These are phyloP conservation scores for Fonsecaea erecta DNA, from an alignment of 2,329 filamentous ascomycete genomes.

Conservation along the genomic window DNA sequence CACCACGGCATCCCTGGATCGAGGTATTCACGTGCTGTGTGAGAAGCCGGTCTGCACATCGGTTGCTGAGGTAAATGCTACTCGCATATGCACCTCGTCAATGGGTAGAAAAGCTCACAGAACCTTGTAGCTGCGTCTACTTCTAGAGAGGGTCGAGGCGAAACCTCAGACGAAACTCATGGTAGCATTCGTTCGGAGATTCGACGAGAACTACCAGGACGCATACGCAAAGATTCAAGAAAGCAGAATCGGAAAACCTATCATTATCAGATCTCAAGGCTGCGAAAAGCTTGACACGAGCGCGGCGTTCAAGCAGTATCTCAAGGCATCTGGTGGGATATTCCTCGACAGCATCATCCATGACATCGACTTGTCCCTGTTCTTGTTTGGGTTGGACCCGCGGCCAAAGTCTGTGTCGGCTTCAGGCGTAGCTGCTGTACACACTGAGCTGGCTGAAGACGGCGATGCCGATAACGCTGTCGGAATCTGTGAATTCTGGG, in stretches of 20 bases:
- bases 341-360: conserved; percentile 70
- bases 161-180: conserved; percentile 68
- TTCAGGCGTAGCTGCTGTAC: conserved; percentile 42
- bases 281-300: conserved; percentile 65
- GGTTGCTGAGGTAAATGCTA: conserved; percentile 59
- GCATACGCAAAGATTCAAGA: conserved; percentile 54
- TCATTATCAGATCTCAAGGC: conserved; percentile 64
- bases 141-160: background rate
- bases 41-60: conserved; percentile 57
- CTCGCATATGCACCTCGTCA: background rate
- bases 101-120: conserved; percentile 43
- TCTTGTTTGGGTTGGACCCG: conserved; percentile 55
- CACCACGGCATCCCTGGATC: background rate
- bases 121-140: conserved; percentile 45
- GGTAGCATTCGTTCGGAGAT: conserved; percentile 68
- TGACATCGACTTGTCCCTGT: conserved; percentile 68
- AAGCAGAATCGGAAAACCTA: conserved; percentile 60
- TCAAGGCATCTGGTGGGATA: conserved; percentile 64
- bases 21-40: conserved; percentile 58
- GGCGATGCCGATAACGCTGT: conserved; percentile 66
- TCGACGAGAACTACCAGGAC: conserved; percentile 67
- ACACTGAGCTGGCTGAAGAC: conserved; percentile 54
- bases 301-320: conserved; percentile 67
- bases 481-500: conserved; percentile 68
- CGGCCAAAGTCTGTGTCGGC: conserved; percentile 42